Percentiles rank a stretch among this genome's conserved stretches.
phyloP scores from a whole-genome alignment of 331 rosid species.

The Pyrus hybrid region DNA sequence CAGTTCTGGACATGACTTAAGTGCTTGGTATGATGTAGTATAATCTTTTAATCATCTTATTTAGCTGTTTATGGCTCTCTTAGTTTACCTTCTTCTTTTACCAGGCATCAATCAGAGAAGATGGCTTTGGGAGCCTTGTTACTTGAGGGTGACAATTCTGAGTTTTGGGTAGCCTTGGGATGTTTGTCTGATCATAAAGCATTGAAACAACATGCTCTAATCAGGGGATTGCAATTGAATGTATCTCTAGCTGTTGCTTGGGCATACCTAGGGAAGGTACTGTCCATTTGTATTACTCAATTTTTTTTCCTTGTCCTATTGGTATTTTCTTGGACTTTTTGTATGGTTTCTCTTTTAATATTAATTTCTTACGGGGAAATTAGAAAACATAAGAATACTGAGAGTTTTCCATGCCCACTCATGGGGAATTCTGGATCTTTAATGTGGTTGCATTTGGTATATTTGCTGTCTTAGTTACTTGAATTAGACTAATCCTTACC shows the following conservation, averaged over 20 bases:
- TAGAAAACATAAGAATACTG: background rate
- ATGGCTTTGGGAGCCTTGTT: conserved; percentile 86
- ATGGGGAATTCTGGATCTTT: background rate
- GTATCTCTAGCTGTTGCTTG: conserved; percentile 79
- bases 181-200: conserved; percentile 51
- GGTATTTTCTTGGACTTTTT: background rate
- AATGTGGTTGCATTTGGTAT: background rate
- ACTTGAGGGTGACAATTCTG: conserved; percentile 82
- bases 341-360: background rate
- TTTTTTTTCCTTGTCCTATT: background rate
- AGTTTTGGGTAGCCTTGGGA: conserved; percentile 90
- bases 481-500: background rate
- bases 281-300: conserved; percentile 2
- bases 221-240: conserved; percentile 82
- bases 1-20: conserved; percentile 23
- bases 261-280: conserved; percentile 95
- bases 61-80: conserved; percentile 7
- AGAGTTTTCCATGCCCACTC: background rate
- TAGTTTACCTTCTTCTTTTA: conserved; percentile 14
- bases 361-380: background rate
- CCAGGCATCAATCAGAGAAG: conserved; percentile 75
- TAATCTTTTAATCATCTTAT: background rate
- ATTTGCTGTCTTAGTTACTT: background rate
- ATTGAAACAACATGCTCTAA: conserved; percentile 80
- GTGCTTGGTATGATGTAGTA: conserved; percentile 48